phyloP scores from a whole-genome alignment of 345 rosid genomes.

The Reutealis trisperma region DNA sequence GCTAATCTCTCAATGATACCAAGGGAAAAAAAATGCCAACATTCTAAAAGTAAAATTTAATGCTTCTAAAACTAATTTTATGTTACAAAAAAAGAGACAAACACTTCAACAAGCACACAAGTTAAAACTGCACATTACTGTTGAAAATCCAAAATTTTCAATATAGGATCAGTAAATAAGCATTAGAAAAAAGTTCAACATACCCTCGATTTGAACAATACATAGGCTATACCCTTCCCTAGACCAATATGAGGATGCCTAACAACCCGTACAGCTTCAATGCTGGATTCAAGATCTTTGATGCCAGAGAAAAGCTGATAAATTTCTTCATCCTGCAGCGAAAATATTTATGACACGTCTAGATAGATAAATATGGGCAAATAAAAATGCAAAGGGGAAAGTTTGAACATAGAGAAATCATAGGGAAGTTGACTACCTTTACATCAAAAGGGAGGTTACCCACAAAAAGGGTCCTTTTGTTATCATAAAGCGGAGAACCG shows the following conservation, averaged over 20 bases:
- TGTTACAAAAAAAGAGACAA: background rate
- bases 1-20: background rate
- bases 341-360: background rate
- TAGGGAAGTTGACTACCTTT: conserved; percentile 51
- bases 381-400: background rate
- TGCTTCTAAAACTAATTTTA: background rate
- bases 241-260: conserved; percentile 80
- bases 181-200: conserved; percentile 13
- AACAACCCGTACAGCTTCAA: conserved; percentile 91
- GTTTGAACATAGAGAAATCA: background rate
- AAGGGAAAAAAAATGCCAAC: background rate
- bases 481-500: conserved; percentile 59
- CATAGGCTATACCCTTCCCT: conserved; percentile 97
- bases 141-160: background rate
- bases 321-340: conserved; percentile 81
- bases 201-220: conserved; percentile 86
- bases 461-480: conserved; percentile 78
- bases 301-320: conserved; percentile 75
- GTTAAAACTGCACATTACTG: background rate
- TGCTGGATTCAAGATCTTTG: conserved; percentile 52
- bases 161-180: background rate
- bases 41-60: background rate
- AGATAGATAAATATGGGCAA: conserved; percentile 9
- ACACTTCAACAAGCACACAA: background rate
- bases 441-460: conserved; percentile 99